Evolutionary conservation across 2,329 filamentous ascomycete species (phyloP), one percentile per base, ranked within the genome.

Genomic region (Diaporthe helianthi): DNA sequence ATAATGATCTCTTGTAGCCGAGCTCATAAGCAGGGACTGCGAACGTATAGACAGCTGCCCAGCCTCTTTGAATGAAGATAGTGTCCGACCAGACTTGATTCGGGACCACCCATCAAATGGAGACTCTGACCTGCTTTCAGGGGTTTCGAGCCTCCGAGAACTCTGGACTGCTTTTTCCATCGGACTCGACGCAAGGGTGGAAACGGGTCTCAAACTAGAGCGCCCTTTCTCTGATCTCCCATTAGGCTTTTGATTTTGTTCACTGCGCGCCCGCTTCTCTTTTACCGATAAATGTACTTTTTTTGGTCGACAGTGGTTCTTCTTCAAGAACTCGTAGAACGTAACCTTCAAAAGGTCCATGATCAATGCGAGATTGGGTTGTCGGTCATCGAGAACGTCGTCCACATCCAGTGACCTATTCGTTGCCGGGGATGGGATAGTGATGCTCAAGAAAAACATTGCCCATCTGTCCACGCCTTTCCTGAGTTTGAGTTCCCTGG

Each of bases 391-490:
- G 1, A 87, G 76, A 15, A 84, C 67, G 22, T 79, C 77, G n/a
- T 83, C 79, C 2, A 78, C 33, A n/a, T 79, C 78, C 1, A 75
- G 71, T 13, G 63, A 15, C 10, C 8, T 13, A 7, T 54, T 17
- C 7, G 31, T 49, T 2, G 26, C 17, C 4, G 63, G 33, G 22
- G 36, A 19, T 24, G 33, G 24, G 46, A 63, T 75, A 2, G 83
- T 80, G 44, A 97, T 86, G 33, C 88, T 88, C n/a, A 98, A 80
- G 74, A 90, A 92, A 75, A 97, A 98, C 90, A 95, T 95, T 0
- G 95, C 94, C 89, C 93, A 96, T 63, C 89, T 87, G 75, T 98
- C 93, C 12, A 94, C 82, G 0, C 89, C 85, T 76, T 93, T 95
- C 52, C 83, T 85, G 15, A 80, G 79, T 75, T 83, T 88, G 46